phyloP scores from a whole-genome alignment of 352 stramenopile genomes.

The Pythium apleroticum region DNA sequence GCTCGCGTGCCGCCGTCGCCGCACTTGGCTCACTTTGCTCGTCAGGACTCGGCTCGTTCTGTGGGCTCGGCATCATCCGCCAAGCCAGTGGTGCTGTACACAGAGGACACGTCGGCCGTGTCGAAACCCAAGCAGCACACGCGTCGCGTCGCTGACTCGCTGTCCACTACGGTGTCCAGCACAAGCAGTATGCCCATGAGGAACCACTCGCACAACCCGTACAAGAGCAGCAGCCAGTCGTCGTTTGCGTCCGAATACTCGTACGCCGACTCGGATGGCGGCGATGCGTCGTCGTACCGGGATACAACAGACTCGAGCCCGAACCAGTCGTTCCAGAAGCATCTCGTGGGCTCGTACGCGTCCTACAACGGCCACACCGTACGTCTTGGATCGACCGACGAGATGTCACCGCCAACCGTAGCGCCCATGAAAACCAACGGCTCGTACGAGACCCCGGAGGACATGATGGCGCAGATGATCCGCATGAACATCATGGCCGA shows the following conservation, averaged over 20 bases:
- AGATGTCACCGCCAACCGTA: slow-evolving; percentile 6
- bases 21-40: slow-evolving; percentile 5
- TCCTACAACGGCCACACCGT: slow-evolving; percentile 3
- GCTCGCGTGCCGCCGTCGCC: slow-evolving; percentile 12
- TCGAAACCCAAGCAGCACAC: background rate
- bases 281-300: slow-evolving; percentile 21
- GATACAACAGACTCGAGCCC: slow-evolving; percentile 21
- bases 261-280: slow-evolving; percentile 22
- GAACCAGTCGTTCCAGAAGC: slow-evolving; percentile 25
- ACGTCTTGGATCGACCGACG: slow-evolving; percentile 19
- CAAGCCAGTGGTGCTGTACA: slow-evolving; percentile 22
- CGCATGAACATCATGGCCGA: slow-evolving; percentile 79
- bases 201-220: slow-evolving; percentile 11
- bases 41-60: slow-evolving; percentile 20
- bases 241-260: slow-evolving; percentile 31
- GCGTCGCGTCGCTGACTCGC: slow-evolving; percentile 18
- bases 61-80: slow-evolving; percentile 11
- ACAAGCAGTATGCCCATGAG: slow-evolving; percentile 12
- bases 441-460: slow-evolving; percentile 39
- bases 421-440: background rate
- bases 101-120: slow-evolving; percentile 3
- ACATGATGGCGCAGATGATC: slow-evolving; percentile 70
- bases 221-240: slow-evolving; percentile 17
- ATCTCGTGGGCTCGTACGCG: slow-evolving; percentile 20
- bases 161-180: slow-evolving; percentile 19